Percentiles rank a stretch among this genome's conserved stretches.
phyloP scores from a whole-genome alignment of 1,139 yeast genomes.

The Hanseniaspora gamundiae region DNA sequence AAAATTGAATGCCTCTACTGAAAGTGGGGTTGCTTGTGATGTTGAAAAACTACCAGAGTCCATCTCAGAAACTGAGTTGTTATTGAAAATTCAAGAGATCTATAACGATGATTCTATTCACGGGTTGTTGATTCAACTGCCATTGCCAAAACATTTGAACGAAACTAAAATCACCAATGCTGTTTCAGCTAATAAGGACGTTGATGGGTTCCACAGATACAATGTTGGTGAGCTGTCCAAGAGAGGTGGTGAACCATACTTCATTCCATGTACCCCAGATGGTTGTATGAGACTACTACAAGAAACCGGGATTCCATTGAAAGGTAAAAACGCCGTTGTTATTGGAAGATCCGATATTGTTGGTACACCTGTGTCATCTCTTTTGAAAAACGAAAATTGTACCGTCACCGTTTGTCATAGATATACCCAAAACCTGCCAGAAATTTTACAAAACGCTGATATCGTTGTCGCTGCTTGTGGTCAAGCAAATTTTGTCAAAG shows the following conservation, averaged over 20 bases:
- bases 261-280: slow-evolving; percentile 71
- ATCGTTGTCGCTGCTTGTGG: slow-evolving; percentile 73
- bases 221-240: slow-evolving; percentile 69
- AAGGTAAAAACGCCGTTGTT: slow-evolving; percentile 66
- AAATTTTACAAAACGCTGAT: slow-evolving; percentile 49
- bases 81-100: slow-evolving; percentile 42
- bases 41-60: slow-evolving; percentile 46
- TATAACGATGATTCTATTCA: slow-evolving; percentile 55
- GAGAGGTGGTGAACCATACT: slow-evolving; percentile 57
- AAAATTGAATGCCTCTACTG: slow-evolving; percentile 60
- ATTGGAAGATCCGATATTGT: slow-evolving; percentile 76
- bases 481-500: slow-evolving; percentile 54
- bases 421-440: slow-evolving; percentile 39
- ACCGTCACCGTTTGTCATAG: slow-evolving; percentile 69
- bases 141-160: slow-evolving; percentile 58
- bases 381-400: slow-evolving; percentile 59
- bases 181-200: slow-evolving; percentile 58
- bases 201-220: slow-evolving; percentile 66
- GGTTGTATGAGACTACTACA: slow-evolving; percentile 60
- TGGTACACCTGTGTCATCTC: slow-evolving; percentile 67
- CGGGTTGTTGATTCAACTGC: slow-evolving; percentile 63
- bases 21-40: slow-evolving; percentile 50
- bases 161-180: slow-evolving; percentile 59
- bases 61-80: slow-evolving; percentile 43
- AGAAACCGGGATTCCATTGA: slow-evolving; percentile 44